These are phyloP conservation scores for Phytophthora palmivora DNA, from an alignment of 352 stramenopile genomes.

Conservation along the genomic window DNA sequence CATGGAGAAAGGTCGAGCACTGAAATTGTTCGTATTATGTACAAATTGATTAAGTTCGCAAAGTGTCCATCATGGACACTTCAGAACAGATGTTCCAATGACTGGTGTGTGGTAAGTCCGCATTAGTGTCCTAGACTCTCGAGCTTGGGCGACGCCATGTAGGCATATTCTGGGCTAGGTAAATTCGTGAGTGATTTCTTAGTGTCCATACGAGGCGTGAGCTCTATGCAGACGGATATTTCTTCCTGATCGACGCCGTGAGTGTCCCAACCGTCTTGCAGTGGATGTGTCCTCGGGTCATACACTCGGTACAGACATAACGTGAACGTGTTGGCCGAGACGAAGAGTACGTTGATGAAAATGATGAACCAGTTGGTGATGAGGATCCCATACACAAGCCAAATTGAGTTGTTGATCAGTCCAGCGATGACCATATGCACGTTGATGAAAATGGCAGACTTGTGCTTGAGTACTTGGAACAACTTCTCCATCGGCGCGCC, in stretches of 20 bases:
- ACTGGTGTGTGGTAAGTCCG: neutral
- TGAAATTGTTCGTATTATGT: slow-evolving; percentile 14
- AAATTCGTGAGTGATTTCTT: slow-evolving; percentile 27
- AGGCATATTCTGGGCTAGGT: slow-evolving; percentile 23
- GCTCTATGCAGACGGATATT: slow-evolving; percentile 26
- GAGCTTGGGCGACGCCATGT: slow-evolving; percentile 20
- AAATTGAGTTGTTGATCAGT: slow-evolving; percentile 53
- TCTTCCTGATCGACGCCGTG: slow-evolving; percentile 17
- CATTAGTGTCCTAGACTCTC: neutral
- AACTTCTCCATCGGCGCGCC: slow-evolving; percentile 50
- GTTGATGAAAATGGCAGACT: slow-evolving; percentile 58
- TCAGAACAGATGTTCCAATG: neutral
- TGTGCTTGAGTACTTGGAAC: slow-evolving; percentile 46
- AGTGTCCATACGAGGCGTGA: slow-evolving; percentile 11
- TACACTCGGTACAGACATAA: slow-evolving; percentile 40
- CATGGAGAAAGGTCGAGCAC: slow-evolving; percentile 2
- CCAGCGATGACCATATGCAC: slow-evolving; percentile 59
- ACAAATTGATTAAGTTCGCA: slow-evolving; percentile 20
- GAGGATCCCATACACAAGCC: slow-evolving; percentile 41
- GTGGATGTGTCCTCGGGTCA: slow-evolving; percentile 39
- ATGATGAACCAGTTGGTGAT: slow-evolving; percentile 49
- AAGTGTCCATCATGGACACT: slow-evolving; percentile 9
- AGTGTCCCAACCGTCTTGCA: slow-evolving; percentile 25
- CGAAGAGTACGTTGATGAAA: slow-evolving; percentile 40
- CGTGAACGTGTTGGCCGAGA: slow-evolving; percentile 38